Evolutionary conservation across 1,284 basidiomycete species (phyloP), one percentile per base, ranked within the genome.

Genomic region (Pseudozyma tsukubaensis): DNA sequence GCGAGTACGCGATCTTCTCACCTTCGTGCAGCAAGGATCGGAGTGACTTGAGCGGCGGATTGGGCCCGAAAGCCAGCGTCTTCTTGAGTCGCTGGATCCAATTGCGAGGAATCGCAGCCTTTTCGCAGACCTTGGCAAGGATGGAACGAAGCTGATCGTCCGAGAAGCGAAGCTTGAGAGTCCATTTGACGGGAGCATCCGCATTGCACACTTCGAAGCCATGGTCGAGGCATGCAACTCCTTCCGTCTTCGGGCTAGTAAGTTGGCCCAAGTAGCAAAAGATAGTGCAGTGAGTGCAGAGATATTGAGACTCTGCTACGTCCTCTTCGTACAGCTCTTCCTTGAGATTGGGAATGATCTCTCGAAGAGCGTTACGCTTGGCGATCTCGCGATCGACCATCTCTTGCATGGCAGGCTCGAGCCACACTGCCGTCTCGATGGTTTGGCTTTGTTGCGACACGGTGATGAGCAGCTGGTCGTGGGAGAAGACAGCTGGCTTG

Each of bases 231-330:
- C 97, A 99, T 1, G 91, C 90, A 39, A 96, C 90, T 68, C 90
- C 82, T 36, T 88, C 64, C 80, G 89, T 72, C 36, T 90, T 91
- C 19, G 72, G 63, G 44, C 53, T 77, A 7, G 68, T 91, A 81
- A 97, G 87, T 83, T 97, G 95, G 4, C 94, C 94, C 24, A 99
- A 90, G 86, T 97, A 99, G 86, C 93, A 95, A 86, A 97, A 97
- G 12, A 89, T 89, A 84, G 97, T 96, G 91, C 97, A 99, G 78
- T 92, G 87, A 56, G 88, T 87, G 88, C 97, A 99, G 85, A 97
- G 94, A 85, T 96, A 96, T 84, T 97, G 93, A 65, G 94, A 93
- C 85, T 98, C 97, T 6, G 91, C 87, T 10, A 90, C 89, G 84
- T 97, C 95, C 76, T 90, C 88, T 71, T 92, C 90, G 76, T 93